Conservation (phyloP, 305 asterid species). For the Fraxinus sp. region DNA sequence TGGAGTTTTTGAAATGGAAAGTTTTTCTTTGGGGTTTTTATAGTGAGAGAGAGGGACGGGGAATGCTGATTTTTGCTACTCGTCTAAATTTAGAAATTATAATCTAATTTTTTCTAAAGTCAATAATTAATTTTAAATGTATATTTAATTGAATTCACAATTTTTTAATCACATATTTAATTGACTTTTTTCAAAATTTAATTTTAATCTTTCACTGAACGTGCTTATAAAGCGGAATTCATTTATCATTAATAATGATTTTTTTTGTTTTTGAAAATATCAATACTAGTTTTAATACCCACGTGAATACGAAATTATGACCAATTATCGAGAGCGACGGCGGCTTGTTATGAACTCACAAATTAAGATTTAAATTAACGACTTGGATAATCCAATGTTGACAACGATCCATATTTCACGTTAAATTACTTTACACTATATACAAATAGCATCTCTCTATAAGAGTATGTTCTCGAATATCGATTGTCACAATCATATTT, state of each 20-base stretch:
- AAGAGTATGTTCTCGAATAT: neutral
- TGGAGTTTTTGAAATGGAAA: slow-evolving; percentile 7
- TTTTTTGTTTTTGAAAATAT: too few relatives aligned
- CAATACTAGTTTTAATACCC: neutral
- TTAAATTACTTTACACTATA: neutral
- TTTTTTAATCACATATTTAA: too few relatives aligned
- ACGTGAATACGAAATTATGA: neutral
- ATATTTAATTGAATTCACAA: too few relatives aligned
- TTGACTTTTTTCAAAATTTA: too few relatives aligned
- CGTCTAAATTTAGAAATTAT: neutral
- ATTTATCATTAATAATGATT: neutral
- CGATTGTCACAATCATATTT: neutral
- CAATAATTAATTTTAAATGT: too few relatives aligned
- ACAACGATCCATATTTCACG: too few relatives aligned
- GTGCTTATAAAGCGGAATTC: neutral
- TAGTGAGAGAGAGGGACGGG: neutral
- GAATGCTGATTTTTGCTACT: neutral
- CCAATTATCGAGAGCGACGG: neutral
- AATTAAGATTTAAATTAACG: neutral
- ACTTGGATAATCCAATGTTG: neutral
- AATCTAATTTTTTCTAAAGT: too few relatives aligned
- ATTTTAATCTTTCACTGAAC: too few relatives aligned
- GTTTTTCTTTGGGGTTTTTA: neutral
- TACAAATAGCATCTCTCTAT: neutral
- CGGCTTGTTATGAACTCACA: neutral